Base-by-base conservation (phyloP, 345 rosid genomes). In the Erucastrum elatum region DNA sequence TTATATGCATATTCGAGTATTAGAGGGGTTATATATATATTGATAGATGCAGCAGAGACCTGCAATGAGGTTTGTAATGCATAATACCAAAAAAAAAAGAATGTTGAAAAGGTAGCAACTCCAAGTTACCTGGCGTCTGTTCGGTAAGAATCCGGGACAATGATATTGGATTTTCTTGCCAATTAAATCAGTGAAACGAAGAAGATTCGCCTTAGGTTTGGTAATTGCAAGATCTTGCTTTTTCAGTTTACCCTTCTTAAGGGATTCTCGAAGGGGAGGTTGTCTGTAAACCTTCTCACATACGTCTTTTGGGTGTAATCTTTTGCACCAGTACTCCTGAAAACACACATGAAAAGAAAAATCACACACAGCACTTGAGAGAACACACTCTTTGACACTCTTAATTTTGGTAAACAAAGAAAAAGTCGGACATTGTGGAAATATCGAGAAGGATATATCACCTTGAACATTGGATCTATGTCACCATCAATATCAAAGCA, bases 261-360 rank as follows among this genome's bases (percentile, higher is more conserved):
- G 81, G 73, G 97, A 92, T 70, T 91, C 97, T 29, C 91, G 92
- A 76, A 94, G 63, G 29, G 94, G 87, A 84, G 98, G 95, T 81
- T 94, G 98, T 80, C 98, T 86, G 82, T 84, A 94, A 74, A 94
- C 98, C 86, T 92, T 92, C 81, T 92, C 99, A 44, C 99, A 92
- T 5, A 94, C 99, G 76, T 87, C 80, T 85, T 94, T 92, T 12
- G 99, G 99, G 74, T 94, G 99, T 86, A 85, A 77, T 84, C 96
- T 88, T 86, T 92, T 94, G 89, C 99, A 94, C 99, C 99, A 94
- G 80, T 89, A 92, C 83, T 92, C 97, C 99, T 94, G 88, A 64
- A 85, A 78, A 65, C 72, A 51, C 87, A 81, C 29, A 69, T 16
- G 39, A 73, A 71, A 71, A 46, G 41, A 70, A 75, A 49, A 34